Evolutionary conservation across 2,329 filamentous ascomycete genomes (phyloP).

Genomic region (Botryosphaeria agaves): DNA sequence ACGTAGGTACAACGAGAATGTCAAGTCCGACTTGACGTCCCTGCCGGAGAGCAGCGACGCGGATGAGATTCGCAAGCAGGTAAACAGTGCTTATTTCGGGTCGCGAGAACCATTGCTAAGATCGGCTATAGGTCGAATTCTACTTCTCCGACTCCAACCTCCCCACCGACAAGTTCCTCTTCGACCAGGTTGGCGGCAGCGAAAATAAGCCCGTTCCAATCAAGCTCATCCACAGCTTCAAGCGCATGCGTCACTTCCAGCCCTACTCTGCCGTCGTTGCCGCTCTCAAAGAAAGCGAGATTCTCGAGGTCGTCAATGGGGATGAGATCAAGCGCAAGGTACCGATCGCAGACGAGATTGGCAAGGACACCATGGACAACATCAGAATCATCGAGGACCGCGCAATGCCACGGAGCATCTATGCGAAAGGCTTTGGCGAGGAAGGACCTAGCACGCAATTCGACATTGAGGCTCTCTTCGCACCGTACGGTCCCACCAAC

Average conservation of each 20-base stretch:
- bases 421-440: constrained; percentile 85
- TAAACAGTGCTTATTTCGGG: constrained; percentile 20
- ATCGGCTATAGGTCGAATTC: constrained; percentile 58
- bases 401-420: constrained; percentile 59
- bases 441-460: constrained; percentile 77
- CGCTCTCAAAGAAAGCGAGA: constrained; percentile 61
- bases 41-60: constrained; percentile 63
- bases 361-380: constrained; percentile 34
- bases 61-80: constrained; percentile 67
- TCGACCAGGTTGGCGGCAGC: constrained; percentile 57
- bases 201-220: constrained; percentile 71
- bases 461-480: constrained; percentile 85
- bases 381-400: constrained; percentile 42
- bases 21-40: constrained; percentile 11
- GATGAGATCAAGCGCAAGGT: constrained; percentile 62
- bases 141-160: constrained; percentile 92
- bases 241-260: constrained; percentile 91
- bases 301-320: constrained; percentile 59
- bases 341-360: constrained; percentile 36
- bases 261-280: constrained; percentile 69
- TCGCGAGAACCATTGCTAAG: no score
- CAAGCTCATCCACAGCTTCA: constrained; percentile 67
- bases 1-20: constrained; percentile 3
- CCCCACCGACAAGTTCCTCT: constrained; percentile 73
- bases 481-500: constrained; percentile 60